Percentiles rank a stretch among this genome's conserved stretches.
Conservation (phyloP, 2,329 filamentous ascomycete genomes). For the Xylaria sp. region DNA sequence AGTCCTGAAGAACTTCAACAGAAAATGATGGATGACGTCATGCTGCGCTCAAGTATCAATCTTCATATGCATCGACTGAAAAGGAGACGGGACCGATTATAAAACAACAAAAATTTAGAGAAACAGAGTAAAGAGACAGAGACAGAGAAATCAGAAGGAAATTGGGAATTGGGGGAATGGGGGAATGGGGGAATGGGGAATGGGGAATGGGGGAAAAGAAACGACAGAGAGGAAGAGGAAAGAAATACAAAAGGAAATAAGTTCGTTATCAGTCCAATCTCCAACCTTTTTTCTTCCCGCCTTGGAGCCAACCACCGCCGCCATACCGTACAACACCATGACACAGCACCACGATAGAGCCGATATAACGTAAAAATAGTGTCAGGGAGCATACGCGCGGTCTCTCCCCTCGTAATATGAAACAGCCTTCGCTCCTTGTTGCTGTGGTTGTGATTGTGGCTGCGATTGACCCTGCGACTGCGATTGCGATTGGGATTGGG, state of each 20-base stretch:
- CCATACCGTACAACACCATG: not conserved
- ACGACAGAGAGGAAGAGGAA: not conserved
- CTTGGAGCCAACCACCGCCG: not conserved
- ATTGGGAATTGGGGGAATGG: no score
- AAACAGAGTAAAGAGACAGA: not conserved
- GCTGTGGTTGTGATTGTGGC: conserved; percentile 21
- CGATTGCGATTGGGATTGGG: not conserved
- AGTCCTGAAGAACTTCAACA: not conserved
- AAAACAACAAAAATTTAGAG: not conserved
- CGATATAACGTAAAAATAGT: not conserved
- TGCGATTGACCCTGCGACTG: conserved; percentile 18
- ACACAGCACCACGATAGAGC: not conserved
- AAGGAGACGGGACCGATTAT: not conserved
- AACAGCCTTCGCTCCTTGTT: conserved; percentile 19
- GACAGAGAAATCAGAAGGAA: not conserved
- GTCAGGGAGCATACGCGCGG: conserved; percentile 12
- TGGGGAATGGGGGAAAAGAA: not conserved
- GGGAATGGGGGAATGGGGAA: not conserved
- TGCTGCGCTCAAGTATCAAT: conserved; percentile 10
- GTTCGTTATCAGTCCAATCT: not conserved
- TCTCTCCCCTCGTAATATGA: conserved; percentile 32
- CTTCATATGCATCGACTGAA: not conserved
- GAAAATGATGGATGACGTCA: not conserved
- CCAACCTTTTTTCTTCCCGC: not conserved
- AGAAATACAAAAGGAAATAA: not conserved